Base-by-base conservation (phyloP, 768 basidiomycete genomes). In the Macrolepiota dolichaula region DNA sequence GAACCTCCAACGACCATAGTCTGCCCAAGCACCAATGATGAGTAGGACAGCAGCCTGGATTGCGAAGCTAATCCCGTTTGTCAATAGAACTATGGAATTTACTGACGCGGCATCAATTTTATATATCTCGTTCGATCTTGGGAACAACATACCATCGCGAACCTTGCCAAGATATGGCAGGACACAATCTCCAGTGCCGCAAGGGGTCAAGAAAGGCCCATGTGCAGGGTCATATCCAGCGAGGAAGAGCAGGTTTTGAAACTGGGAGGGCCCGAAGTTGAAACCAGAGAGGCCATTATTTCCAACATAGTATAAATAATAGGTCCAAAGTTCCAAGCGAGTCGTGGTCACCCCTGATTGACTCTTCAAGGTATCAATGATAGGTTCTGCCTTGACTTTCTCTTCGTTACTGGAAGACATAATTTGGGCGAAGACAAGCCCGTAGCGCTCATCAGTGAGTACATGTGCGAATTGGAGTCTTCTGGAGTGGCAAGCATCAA, bases 1-100 rank as follows among this genome's bases (percentile, higher is more conserved):
- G 46, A 44, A 86, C 87, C 87, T 87, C 89, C 89, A 91, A 15
- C 75, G 73, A n/a, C 91, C 90, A 69, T 91, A 92, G 70, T 92
- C 90, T 0, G 89, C 89, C 86, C 89, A 91, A 3, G 88, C 87
- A 3, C 89, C 90, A 29, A 92, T 82, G 12, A 81, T 66, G 24
- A 91, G 71, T 42, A 92, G 73, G 15, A 91, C 67, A 15, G 79
- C 81, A 0, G 89, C 88, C 72, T 92, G 90, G 27, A 92, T 79
- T 0, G 88, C 88, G 67, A 91, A 91, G 62, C 86, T 87, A 47
- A 92, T 85, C 3, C 91, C 90, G 65, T 92, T 92, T 7, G 89
- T 91, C 58, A 91, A 77, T 25, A 91, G 79, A 4, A 91, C 87
- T 63, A 91, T 89, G 2, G 89, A 88, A 66, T 89, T 92, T 59